Evolutionary conservation across 768 basidiomycete species (phyloP).

Genomic region (Hypsizygus marmoreus): DNA sequence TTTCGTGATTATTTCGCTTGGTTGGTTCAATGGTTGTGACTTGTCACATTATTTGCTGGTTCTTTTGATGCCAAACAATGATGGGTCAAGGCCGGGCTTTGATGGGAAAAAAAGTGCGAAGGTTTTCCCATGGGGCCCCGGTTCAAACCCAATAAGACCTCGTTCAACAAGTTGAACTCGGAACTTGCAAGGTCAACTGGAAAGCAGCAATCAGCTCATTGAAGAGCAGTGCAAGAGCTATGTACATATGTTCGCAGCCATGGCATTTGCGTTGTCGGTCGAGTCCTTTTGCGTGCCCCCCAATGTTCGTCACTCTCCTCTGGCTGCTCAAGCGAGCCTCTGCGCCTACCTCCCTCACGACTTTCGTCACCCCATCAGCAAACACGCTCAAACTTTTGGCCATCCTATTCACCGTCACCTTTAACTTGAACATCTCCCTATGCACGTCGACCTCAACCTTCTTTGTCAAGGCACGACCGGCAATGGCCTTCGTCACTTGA

Average conservation of each 20-base stretch:
- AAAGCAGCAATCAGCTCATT: background rate
- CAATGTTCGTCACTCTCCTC: slow-evolving; percentile 90
- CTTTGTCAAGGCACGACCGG: slow-evolving; percentile 89
- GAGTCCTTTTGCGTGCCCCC: slow-evolving; percentile 97
- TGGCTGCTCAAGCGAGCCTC: slow-evolving; percentile 95
- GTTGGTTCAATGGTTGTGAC: too few species aligned
- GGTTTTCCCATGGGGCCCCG: too few species aligned
- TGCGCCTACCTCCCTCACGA: slow-evolving; percentile 96
- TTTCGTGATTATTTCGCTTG: too few species aligned
- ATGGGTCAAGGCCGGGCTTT: too few species aligned
- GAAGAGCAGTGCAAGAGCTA: background rate
- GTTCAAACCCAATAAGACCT: too few species aligned
- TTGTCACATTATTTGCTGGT: too few species aligned
- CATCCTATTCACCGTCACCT: slow-evolving; percentile 96
- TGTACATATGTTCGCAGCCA: slow-evolving; percentile 82
- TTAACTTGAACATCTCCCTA: slow-evolving; percentile 88
- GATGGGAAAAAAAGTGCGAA: too few species aligned
- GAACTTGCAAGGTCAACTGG: slow-evolving; percentile 88
- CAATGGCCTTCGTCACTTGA: slow-evolving; percentile 93
- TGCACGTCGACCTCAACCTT: slow-evolving; percentile 91
- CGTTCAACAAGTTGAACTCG: too few species aligned
- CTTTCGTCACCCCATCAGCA: slow-evolving; percentile 78
- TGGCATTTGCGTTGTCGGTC: slow-evolving; percentile 94
- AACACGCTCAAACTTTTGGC: slow-evolving; percentile 84
- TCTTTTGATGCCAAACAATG: too few species aligned